Base-by-base conservation (phyloP, 2,329 filamentous ascomycete genomes). In the Ramularia collo-cygni region DNA sequence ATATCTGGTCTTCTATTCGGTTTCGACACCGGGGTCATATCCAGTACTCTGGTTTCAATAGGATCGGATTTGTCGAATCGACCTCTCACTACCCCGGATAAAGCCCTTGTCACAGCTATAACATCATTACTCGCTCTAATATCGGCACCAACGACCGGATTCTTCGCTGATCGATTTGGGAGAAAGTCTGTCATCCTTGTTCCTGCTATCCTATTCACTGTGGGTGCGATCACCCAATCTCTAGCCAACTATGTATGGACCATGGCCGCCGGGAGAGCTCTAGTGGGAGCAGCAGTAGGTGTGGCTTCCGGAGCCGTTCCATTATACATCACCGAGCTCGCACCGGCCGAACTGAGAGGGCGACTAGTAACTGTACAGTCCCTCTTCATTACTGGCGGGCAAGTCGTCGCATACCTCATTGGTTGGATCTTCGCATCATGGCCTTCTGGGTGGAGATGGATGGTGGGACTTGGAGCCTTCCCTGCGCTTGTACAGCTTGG, bases 321-420 rank as follows among this genome's bases (percentile, higher is more conserved):
- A 32, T 63, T 95, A 52, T 72, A 67, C 37, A 54, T 58, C 37
- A 48, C 50, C 4, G 55, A 58, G 37, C 43, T 57, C 12, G 48
- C 54, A 9, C 54, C 54, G 6, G 50, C 52, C 6, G 47, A 48
- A 38, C 28, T 84, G 45, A 71, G 90, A 39, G 90, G 90, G 10
- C 70, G 84, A 28, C 68, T 96, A 28, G 83, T 95, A 3, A 93
- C 87, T 1, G 76, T 92, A 40, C 81, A 86, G 43, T 79, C 83
- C 17, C 67, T 95, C 15, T 88, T 93, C 52, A 82, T 95, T 41
- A 95, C 89, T 0, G 70, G 85, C 8, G 90, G 90, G 0, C 89
- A 95, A 64, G 85, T 95, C 2, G 76, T 93, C 14, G 89, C 90
- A 2, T 95, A 95, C 62, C 60, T 93, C 2, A 66, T 88, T 5